Base-by-base conservation (phyloP, 1,139 yeast genomes). In the Protomyces macrosporus region DNA sequence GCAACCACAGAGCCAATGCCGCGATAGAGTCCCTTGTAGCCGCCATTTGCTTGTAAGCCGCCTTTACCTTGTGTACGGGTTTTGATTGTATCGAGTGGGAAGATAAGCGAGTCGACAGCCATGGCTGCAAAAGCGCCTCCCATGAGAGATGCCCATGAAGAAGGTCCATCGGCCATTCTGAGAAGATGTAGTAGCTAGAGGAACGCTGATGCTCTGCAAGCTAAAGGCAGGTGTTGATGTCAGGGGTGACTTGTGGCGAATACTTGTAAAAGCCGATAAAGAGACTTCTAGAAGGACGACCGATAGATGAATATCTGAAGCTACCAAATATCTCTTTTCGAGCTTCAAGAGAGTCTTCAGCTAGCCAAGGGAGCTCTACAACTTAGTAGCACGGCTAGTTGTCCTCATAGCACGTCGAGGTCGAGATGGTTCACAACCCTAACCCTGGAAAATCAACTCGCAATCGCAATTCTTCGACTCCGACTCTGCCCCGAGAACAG, bases 61-160 rank as follows among this genome's bases (percentile, higher is more conserved):
- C 97, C 97, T 72, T 85, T 85, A 37, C 98, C 98, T 74, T 93
- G 99, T 14, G 93, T 78, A 66, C 99, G 78, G 0, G 99, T 93
- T 76, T 93, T 93, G 68, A 93, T 71, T 1, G 99, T 95, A 71
- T 95, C 99, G 53, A 93, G 89, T 9, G 99, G 98, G 78, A 93
- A 93, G 75, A 93, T 93, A 10, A 88, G 90, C 54, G 93, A 78
- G 76, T 93, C 99, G 0, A 97, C 91, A 6, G 95, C 86, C 3
- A 97, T 91, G 10, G 98, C 98, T 1, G 98, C 97, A 69, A 95
- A 86, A 16, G 90, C 98, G 53, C 99, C 98, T 4, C 56, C 62
- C 32, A 58, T 45, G 42, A 58, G 45, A 6, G 56, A 52, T 3
- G 56, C 54, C 32, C 53, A 51, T 3, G 62, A 58, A 2, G 62